phyloP scores from a whole-genome alignment of 768 basidiomycete genomes.

The Daedaleopsis nitida region DNA sequence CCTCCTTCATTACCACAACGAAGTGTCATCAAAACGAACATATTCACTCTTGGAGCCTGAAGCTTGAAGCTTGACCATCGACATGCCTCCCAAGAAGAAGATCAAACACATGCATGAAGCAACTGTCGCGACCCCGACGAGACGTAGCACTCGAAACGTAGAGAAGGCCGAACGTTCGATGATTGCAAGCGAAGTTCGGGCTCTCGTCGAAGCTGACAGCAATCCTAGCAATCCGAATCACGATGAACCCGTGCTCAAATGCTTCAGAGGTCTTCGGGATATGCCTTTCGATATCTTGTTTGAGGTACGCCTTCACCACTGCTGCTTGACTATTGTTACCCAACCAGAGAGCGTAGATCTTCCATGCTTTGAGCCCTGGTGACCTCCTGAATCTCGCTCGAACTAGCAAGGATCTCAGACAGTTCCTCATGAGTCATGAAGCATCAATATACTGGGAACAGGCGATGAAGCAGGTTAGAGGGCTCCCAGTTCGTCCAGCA shows the following conservation, averaged over 20 bases:
- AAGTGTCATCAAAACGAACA: too few relatives aligned
- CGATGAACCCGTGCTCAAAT: neutral
- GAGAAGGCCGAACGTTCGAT: neutral
- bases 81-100: neutral
- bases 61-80: too few relatives aligned
- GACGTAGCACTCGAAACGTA: neutral
- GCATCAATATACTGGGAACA: slow-evolving; percentile 1
- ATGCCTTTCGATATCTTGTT: neutral
- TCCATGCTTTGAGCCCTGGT: neutral
- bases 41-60: too few relatives aligned
- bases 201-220: too few relatives aligned
- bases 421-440: slow-evolving; percentile 7
- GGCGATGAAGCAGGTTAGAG: neutral
- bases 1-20: too few relatives aligned
- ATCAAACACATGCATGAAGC: neutral
- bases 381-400: slow-evolving; percentile 7
- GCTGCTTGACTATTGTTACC: neutral
- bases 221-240: too few relatives aligned
- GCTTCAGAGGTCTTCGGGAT: neutral
- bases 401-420: slow-evolving; percentile 5
- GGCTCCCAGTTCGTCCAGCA: slow-evolving; percentile 10
- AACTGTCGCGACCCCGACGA: neutral
- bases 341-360: neutral
- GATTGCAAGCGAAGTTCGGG: too few relatives aligned
- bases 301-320: neutral